These are phyloP conservation scores for Citrus reticulata DNA, from an alignment of 345 rosid genomes.

Conservation along the genomic window DNA sequence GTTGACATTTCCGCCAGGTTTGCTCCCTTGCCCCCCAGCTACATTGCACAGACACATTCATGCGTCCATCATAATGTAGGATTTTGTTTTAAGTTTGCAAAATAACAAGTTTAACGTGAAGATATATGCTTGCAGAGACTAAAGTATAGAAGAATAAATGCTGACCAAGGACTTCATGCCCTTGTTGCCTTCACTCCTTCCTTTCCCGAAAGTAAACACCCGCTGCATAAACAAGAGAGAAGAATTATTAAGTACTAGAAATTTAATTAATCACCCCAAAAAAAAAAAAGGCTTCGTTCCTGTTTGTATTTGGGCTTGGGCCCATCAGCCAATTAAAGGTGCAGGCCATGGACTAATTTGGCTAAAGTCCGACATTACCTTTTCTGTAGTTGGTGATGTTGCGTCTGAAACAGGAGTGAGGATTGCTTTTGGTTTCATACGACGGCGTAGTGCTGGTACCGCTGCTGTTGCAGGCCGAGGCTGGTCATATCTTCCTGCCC, in stretches of 20 bases:
- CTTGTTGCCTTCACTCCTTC: conserved; percentile 92
- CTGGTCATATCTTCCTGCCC: not conserved
- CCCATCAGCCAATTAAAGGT: not conserved
- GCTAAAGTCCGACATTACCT: conserved; percentile 27
- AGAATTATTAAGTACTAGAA: no score
- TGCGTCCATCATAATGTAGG: not conserved
- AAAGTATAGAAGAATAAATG: not conserved
- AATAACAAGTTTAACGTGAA: not conserved
- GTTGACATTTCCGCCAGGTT: conserved; percentile 97
- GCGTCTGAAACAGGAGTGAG: conserved; percentile 50
- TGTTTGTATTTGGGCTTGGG: not conserved
- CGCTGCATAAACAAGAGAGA: conserved; percentile 38
- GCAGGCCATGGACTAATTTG: not conserved
- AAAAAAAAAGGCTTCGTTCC: not conserved
- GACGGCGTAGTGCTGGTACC: not conserved
- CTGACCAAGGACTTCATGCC: conserved; percentile 95
- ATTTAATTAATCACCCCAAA: not conserved
- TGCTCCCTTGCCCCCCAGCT: conserved; percentile 99
- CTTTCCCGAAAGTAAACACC: conserved; percentile 84
- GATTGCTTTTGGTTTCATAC: conserved; percentile 26
- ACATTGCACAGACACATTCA: not conserved
- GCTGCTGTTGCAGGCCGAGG: not conserved
- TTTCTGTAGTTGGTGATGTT: conserved; percentile 33
- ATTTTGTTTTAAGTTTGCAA: not conserved
- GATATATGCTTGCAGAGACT: no score